Conservation (phyloP, 768 basidiomycete genomes). For the Rhodotorula paludigena region DNA sequence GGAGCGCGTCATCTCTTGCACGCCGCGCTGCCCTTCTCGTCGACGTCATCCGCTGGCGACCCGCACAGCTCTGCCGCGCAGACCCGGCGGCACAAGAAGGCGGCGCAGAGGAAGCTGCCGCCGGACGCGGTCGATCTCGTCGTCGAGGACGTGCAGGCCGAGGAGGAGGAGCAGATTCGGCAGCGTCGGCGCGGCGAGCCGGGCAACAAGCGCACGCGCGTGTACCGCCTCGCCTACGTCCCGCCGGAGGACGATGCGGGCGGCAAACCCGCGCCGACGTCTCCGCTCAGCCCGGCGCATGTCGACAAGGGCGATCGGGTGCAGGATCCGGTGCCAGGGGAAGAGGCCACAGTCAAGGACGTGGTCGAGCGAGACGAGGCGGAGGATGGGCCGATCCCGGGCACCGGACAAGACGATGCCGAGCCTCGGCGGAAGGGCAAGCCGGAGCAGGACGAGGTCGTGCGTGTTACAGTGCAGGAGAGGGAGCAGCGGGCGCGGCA, state of each 20-base stretch:
- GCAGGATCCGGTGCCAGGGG: neutral
- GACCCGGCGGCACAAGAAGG: slow-evolving; percentile 3
- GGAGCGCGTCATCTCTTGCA: slow-evolving; percentile 33
- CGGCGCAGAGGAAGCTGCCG: slow-evolving; percentile 43
- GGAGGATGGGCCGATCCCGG: slow-evolving; percentile 5
- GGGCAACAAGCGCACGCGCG: slow-evolving; percentile 13
- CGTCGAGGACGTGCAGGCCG: slow-evolving; percentile 62
- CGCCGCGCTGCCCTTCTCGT: slow-evolving; percentile 36
- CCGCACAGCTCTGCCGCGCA: slow-evolving; percentile 4
- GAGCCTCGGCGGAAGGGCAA: too few species aligned
- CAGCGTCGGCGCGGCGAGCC: slow-evolving; percentile 64
- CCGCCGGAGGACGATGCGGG: neutral
- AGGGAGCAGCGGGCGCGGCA: neutral
- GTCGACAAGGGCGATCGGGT: neutral
- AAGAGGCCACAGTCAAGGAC: neutral
- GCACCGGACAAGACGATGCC: neutral
- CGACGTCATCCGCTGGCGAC: neutral
- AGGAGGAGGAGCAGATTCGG: slow-evolving; percentile 53
- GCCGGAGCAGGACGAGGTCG: neutral
- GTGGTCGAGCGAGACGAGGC: slow-evolving; percentile 15
- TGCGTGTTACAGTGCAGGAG: slow-evolving; percentile 20
- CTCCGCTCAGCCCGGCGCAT: neutral
- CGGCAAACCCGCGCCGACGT: neutral
- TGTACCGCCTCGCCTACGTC: slow-evolving; percentile 25
- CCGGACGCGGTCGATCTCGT: slow-evolving; percentile 80